These are phyloP conservation scores for Penicillium egyptiacum DNA, from an alignment of 495 filamentous ascomycete species.

Conservation along the genomic window DNA sequence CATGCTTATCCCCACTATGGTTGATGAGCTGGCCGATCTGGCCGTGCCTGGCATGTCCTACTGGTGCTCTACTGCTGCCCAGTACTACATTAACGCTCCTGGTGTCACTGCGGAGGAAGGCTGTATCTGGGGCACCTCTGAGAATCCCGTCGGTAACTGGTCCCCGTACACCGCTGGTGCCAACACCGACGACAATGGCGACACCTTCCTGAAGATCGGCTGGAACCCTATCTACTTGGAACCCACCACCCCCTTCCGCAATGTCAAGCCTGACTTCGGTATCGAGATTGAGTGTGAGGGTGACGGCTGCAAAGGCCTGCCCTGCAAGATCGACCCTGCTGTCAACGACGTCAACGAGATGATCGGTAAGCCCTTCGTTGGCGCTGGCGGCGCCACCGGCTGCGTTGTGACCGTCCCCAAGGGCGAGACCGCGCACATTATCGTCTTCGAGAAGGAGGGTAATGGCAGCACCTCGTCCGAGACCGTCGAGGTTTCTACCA, in stretches of 20 bases:
- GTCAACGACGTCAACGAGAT: slow-evolving; percentile 62
- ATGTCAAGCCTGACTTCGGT: slow-evolving; percentile 63
- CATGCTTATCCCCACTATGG: slow-evolving; percentile 79
- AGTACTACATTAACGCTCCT: slow-evolving; percentile 82
- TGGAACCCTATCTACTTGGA: slow-evolving; percentile 78
- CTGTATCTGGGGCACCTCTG: slow-evolving; percentile 69
- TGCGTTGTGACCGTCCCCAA: slow-evolving; percentile 77
- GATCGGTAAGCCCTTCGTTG: slow-evolving; percentile 48
- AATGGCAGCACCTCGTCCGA: slow-evolving; percentile 23
- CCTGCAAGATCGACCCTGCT: slow-evolving; percentile 71
- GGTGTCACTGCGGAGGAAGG: slow-evolving; percentile 58
- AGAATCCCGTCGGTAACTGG: slow-evolving; percentile 75
- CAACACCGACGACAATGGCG: slow-evolving; percentile 63
- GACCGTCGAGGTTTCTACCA: slow-evolving; percentile 17
- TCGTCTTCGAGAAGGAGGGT: slow-evolving; percentile 55
- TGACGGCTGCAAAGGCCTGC: slow-evolving; percentile 69
- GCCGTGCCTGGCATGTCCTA: slow-evolving; percentile 72
- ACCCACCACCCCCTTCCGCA: slow-evolving; percentile 54
- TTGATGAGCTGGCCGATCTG: slow-evolving; percentile 52
- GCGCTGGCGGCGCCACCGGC: slow-evolving; percentile 70
- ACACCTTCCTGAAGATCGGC: slow-evolving; percentile 73
- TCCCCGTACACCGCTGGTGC: slow-evolving; percentile 75
- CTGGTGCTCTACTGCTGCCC: slow-evolving; percentile 72
- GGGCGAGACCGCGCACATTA: slow-evolving; percentile 65
- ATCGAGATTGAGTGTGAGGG: slow-evolving; percentile 68